Evolutionary conservation across 2,329 filamentous ascomycete species (phyloP), one percentile per base, ranked within the genome.

Genomic region (Bipolaris gigantea): DNA sequence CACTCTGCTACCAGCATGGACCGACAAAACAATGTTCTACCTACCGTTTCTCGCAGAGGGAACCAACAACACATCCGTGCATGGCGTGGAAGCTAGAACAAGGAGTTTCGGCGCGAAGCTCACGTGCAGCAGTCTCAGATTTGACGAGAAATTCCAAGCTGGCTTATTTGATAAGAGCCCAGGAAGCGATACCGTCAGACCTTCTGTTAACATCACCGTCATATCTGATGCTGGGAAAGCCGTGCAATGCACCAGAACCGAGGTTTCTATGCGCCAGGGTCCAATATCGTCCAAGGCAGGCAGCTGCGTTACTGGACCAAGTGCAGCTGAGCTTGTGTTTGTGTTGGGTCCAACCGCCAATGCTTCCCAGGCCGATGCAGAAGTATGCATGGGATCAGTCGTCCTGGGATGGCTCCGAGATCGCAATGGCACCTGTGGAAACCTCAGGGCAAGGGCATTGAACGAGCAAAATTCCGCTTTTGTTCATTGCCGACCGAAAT

Each of bases 1-100:
- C 0, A 82, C 80, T 0, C 57, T 72, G 0, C 65, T 85, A 0
- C 79, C 82, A 0, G 62, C 81, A 0, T 86, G 84, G 84, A 74
- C 79, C 0, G 76, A 81, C 1, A 23, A 66, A 0, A 59, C 73
- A 0, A 76, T 73, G 11, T 80, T 76, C 9, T 86, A 85, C 40
- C 53, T 83, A 0, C 80, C 81, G 0, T 76, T 82, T 35, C 56
- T 67, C 1, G 9, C 46, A 3, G 7, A 42, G 3, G 13, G 30
- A 16, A 11, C 18, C 4, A 46, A 46, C 13, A 4, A 8, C 32
- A 46, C 43, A 25, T n/a, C 32, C 2, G 1, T 9, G 9, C 36
- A 11, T 4, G 34, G 27, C 2, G 13, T 48, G 13, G 55, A 64
- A 42, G 69, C 69, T 0, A 47, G 47, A 9, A 78, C 77, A 0